These are phyloP conservation scores for Yamagishiella unicocca DNA, from an alignment of 139 green algal species.

Conservation along the genomic window DNA sequence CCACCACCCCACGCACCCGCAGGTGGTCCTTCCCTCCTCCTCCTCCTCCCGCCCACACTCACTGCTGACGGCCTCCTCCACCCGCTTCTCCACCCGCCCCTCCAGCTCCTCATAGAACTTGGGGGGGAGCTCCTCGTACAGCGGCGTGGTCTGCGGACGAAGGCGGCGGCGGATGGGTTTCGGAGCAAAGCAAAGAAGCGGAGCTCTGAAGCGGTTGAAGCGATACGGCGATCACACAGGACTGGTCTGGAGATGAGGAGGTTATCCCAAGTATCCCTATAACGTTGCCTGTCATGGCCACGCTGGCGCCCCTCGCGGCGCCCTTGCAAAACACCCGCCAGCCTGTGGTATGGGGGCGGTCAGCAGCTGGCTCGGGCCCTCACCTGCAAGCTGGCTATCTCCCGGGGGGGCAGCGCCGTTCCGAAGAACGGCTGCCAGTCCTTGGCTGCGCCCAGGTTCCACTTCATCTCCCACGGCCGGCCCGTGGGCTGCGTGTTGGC, in stretches of 20 bases:
- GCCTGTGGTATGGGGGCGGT: no score
- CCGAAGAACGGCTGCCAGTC: constrained; percentile 66
- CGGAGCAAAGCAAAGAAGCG: neutral
- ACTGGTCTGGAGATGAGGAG: no score
- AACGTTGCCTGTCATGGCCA: no score
- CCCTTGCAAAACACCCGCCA: no score
- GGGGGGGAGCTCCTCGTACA: constrained; percentile 62
- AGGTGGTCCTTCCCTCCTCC: neutral
- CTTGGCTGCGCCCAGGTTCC: constrained; percentile 54
- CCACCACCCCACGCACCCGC: neutral
- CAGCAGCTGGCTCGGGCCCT: no score
- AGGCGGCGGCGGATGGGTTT: neutral
- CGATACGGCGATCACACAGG: no score
- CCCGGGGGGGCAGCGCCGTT: constrained; percentile 52
- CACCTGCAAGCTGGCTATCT: constrained; percentile 68
- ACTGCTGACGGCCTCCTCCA: constrained; percentile 66
- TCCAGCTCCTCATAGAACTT: constrained; percentile 73
- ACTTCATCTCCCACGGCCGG: constrained; percentile 71
- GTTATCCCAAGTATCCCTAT: no score
- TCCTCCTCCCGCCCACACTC: neutral
- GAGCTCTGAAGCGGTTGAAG: no score
- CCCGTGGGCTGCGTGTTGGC: constrained; percentile 67
- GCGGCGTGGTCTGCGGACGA: constrained; percentile 43
- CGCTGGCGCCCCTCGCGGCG: no score
- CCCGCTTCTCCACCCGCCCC: constrained; percentile 55